Base-by-base conservation (phyloP, 2,329 filamentous ascomycete genomes). In the Diaporthe sp. region DNA sequence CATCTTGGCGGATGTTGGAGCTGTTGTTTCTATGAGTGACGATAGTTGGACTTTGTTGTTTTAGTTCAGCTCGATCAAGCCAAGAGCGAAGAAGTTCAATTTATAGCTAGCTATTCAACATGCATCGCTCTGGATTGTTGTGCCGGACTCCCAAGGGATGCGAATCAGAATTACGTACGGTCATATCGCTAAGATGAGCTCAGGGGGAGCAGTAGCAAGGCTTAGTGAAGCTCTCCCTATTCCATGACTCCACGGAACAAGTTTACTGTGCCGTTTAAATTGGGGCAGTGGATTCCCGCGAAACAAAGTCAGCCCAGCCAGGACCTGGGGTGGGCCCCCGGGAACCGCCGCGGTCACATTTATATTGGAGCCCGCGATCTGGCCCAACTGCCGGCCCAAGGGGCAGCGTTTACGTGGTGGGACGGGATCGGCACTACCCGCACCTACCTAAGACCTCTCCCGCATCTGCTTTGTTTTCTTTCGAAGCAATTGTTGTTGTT, bases 251-350 rank as follows among this genome's bases (percentile, higher is more conserved):
- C 37, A 53, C 55, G 63, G 71, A 50, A 63, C 47, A 25, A 65
- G 19, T 35, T 50, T 70, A 42, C 6, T 44, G 73, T 75, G 39
- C 61, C 73, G 69, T 65, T 58, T 58, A 75, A 44, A 75, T 73
- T 72, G 61, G 68, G 51, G 44, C 25, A 27, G 73, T 70, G 73
- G 73, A 32, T 65, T 72, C 61, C 35, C 56, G 47, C 44, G 56
- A 63, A 53, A 59, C 53, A 53, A 37, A 63, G 44, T 53, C 56
- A 63, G 56, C 70, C 69, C 70, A 55, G 56, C 44, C 27, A 63
- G 56, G 56, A n/a, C 32, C 44, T n/a, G n/a, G 35, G 70, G 44
- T 56, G 44, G 32, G n/a, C 70, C 30, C 10, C 32, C n/a, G n/a
- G 63, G 44, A 68, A 68, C 44, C 32, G 47, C 63, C 63, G 53